These are phyloP conservation scores for Daldinia childiae DNA, from an alignment of 495 filamentous ascomycete genomes.

Conservation along the genomic window DNA sequence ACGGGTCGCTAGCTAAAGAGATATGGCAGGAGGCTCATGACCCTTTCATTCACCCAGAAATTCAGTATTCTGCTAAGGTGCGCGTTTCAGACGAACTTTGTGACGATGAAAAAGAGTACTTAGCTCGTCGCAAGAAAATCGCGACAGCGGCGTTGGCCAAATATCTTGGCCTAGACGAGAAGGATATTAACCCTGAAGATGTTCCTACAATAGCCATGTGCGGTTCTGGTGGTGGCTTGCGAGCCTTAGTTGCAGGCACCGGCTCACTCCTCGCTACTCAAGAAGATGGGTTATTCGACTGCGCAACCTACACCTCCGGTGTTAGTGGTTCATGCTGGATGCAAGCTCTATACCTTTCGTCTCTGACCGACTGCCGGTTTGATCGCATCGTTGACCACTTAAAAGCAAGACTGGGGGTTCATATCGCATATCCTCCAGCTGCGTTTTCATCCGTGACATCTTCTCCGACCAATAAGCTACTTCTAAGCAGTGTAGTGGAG, in stretches of 20 bases:
- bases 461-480: constrained; percentile 90
- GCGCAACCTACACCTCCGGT: constrained; percentile 91
- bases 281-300: constrained; percentile 90
- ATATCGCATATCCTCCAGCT: constrained; percentile 90
- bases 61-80: constrained; percentile 78
- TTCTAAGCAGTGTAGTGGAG: constrained; percentile 87
- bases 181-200: constrained; percentile 90
- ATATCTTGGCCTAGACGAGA: constrained; percentile 79
- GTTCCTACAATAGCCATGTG: constrained; percentile 92
- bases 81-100: constrained; percentile 86
- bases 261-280: constrained; percentile 82
- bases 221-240: constrained; percentile 88
- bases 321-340: constrained; percentile 97
- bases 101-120: constrained; percentile 78
- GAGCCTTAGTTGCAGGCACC: constrained; percentile 88
- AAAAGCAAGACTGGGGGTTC: constrained; percentile 81
- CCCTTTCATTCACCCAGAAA: constrained; percentile 83
- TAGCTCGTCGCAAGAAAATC: constrained; percentile 68
- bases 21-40: constrained; percentile 94
- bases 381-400: constrained; percentile 79
- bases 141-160: constrained; percentile 76
- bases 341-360: constrained; percentile 89
- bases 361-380: constrained; percentile 71
- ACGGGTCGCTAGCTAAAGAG: constrained; percentile 86
- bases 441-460: constrained; percentile 79